phyloP scores from a whole-genome alignment of 768 basidiomycete genomes.

The Suillus paluster region DNA sequence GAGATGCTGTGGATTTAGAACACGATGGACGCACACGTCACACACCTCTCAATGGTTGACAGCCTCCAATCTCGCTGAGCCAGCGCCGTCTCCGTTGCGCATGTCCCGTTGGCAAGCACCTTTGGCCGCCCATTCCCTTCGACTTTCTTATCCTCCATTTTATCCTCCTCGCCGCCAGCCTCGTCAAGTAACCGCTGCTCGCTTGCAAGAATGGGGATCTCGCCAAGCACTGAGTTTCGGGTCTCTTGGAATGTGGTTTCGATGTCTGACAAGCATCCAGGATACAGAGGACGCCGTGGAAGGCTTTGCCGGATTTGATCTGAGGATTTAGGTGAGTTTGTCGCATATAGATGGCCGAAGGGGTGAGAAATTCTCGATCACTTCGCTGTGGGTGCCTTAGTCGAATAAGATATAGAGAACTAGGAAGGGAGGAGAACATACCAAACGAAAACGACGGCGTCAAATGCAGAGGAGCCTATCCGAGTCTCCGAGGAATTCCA shows the following conservation, averaged over 20 bases:
- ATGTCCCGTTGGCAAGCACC: no score
- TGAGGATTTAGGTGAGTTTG: slow-evolving; percentile 83
- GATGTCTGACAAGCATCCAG: slow-evolving; percentile 74
- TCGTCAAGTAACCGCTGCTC: slow-evolving; percentile 86
- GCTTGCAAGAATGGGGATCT: no score
- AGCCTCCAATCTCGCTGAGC: no score
- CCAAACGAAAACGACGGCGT: slow-evolving; percentile 86
- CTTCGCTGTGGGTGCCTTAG: slow-evolving; percentile 59
- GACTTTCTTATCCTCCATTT: no score
- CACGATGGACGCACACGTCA: no score
- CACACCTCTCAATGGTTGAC: no score
- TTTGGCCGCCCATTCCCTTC: no score
- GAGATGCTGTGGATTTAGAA: no score
- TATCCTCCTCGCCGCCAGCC: slow-evolving; percentile 57
- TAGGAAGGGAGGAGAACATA: background rate
- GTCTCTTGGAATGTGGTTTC: slow-evolving; percentile 63
- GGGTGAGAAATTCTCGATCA: slow-evolving; percentile 95
- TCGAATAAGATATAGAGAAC: background rate
- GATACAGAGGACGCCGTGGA: slow-evolving; percentile 96
- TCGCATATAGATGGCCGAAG: slow-evolving; percentile 83
- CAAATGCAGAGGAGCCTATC: slow-evolving; percentile 94
- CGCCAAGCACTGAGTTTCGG: no score
- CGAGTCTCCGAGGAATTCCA: slow-evolving; percentile 93
- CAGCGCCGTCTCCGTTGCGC: no score
- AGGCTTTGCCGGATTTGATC: slow-evolving; percentile 96